Base-by-base conservation (phyloP, 192 early-diverging fungal species). In the Ambispora gerdemannii region DNA sequence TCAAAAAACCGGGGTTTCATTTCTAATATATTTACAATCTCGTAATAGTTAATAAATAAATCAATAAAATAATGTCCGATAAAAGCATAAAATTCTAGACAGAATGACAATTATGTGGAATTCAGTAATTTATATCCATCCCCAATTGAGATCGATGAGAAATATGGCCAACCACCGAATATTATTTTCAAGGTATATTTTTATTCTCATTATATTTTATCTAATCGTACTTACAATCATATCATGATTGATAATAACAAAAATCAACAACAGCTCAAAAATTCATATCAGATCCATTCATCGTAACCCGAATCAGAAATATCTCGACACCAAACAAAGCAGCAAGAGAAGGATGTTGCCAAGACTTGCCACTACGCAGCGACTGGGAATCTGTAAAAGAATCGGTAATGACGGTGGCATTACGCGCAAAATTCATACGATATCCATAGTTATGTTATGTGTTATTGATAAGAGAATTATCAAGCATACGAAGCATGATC, bases 321-420 rank as follows among this genome's bases (percentile, higher is more conserved):
- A 20, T 74, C 0, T 22, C 64, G 0, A 68, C 73, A 0, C 78
- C 83, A 0, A 61, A 77, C 6, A 59, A 50, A 30, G 83, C 83
- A 13, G 81, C 84, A 30, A 71, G 62, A 30, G 59, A 80, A 50
- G 83, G 83, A 1, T 61, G 83, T 47, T 71, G 75, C 22, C 58
- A 77, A 3, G 33, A 67, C 11, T 75, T 70, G 47, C 77, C 74
- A 0, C 52, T 81, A 36, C 64, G 80, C 47, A 32, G 65, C 0
- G 80, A 81, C 22, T 81, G 80, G 78, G 80, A 81, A 50, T 55
- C 70, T 11, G 63, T 81, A 50, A 79, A 81, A 60, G 80, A 77
- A 35, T 77, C 75, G 56, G 34, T 81, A 2, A 81, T 81, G 80
- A 49, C 63, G 1, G 61, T 61, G 2, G 77, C 73, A 28, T 70